Base-by-base conservation (phyloP, 108 stramenopile species). In the Pseudonitzschia delicatissima region DNA sequence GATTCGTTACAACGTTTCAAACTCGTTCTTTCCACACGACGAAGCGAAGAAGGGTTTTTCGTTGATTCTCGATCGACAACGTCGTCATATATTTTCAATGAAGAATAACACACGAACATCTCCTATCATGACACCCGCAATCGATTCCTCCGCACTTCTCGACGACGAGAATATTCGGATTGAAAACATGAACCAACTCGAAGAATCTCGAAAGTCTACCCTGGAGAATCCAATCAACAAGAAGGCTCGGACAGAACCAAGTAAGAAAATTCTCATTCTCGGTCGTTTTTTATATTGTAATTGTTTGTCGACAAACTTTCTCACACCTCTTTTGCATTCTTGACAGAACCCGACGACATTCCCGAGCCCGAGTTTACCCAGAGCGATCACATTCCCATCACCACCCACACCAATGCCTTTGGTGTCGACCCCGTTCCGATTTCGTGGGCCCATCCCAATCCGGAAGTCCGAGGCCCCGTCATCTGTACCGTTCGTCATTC, bases 401-500 rank as follows among this genome's bases (percentile, higher is more conserved):
- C 96, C 17, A 88, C 92, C 8, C 96, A 96, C 73, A 73, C 84
- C 23, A 90, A 95, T 76, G 82, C 84, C 26, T 97, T 96, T 73
- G 97, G 92, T 42, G 86, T 90, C 31, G 89, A 96, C 66, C 95
- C 97, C n/a, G 77, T 96, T 23, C 93, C 91, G 2, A 78, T 98
- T 57, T 76, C 78, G 8, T 98, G 97, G 97, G 94, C 92, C 0
- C 91, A 91, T 77, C 88, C 89, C 50, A 81, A 93, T 77, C 93
- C 97, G 12, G 8, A 65, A 11, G 77, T 92, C 21, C 88, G 95
- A 3, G 97, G 92, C n/a, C 97, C 97, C 37, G 87, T 98, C 51
- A 90, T 98, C 68, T 95, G 93, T 67, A 98, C 97, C 6, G 93
- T 92, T 6, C 84, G 92, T n/a, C 93, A 96, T 68, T 78, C 85